Evolutionary conservation across 805 yeast genomes (phyloP).

Genomic region (Kodamaea hsintzibuensis): DNA sequence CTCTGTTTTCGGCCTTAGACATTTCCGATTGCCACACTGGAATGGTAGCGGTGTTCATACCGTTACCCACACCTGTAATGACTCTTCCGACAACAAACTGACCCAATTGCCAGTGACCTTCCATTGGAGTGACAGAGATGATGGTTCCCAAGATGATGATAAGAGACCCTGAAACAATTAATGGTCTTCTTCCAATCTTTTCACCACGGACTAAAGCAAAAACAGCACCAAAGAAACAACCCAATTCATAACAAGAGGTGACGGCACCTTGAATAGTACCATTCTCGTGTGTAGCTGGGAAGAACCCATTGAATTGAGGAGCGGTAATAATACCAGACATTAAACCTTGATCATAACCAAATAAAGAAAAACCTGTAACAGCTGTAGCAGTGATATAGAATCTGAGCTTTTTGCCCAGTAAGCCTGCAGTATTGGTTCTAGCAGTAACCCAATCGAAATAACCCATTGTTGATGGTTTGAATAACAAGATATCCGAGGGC

Average conservation of each 20-base stretch:
- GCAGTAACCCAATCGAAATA: conserved; percentile 14
- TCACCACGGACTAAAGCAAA: conserved; percentile 43
- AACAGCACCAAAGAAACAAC: conserved; percentile 47
- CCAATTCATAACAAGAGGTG: conserved; percentile 28
- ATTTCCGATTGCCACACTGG: conserved; percentile 50
- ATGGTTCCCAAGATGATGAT: conserved; percentile 44
- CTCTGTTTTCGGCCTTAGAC: conserved; percentile 46
- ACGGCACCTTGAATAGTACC: conserved; percentile 32
- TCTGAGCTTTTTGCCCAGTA: conserved; percentile 51
- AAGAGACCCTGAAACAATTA: conserved; percentile 37
- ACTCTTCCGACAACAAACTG: conserved; percentile 48
- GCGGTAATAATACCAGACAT: conserved; percentile 47
- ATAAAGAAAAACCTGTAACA: conserved; percentile 32
- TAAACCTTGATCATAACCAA: conserved; percentile 41
- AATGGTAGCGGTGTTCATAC: conserved; percentile 44
- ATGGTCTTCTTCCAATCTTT: conserved; percentile 42
- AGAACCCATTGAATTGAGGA: conserved; percentile 36
- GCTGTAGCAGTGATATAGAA: conserved; percentile 26
- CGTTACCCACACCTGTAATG: conserved; percentile 47
- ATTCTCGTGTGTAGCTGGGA: conserved; percentile 35
- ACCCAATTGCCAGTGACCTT: conserved; percentile 42
- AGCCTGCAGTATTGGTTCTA: conserved; percentile 57
- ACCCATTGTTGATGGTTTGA: conserved; percentile 3
- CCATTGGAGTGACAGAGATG: conserved; percentile 37
- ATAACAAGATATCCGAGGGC: neutral